These are phyloP conservation scores for Phytophthora kernoviae DNA, from an alignment of 352 stramenopile genomes.

Conservation along the genomic window DNA sequence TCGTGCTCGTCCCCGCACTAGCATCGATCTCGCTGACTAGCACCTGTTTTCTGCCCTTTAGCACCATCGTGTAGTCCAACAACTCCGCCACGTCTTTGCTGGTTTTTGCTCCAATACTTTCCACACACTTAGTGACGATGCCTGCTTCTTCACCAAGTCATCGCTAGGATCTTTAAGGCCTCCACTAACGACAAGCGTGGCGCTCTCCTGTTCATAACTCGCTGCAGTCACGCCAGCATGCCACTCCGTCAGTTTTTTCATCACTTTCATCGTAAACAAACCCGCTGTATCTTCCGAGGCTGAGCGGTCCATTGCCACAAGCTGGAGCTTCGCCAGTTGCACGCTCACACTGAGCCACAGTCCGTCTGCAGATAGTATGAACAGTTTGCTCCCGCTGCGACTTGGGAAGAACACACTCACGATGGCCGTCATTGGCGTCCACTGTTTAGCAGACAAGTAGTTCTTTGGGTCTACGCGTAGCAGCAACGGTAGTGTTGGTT, in stretches of 20 bases:
- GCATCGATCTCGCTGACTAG: not conserved
- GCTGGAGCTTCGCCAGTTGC: conserved; percentile 46
- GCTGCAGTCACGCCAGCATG: conserved; percentile 56
- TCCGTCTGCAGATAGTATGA: conserved; percentile 46
- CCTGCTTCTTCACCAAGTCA: conserved; percentile 47
- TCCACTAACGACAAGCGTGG: conserved; percentile 58
- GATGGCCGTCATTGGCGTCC: conserved; percentile 39
- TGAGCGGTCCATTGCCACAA: conserved; percentile 36
- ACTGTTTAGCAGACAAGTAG: conserved; percentile 50
- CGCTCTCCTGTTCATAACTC: conserved; percentile 40
- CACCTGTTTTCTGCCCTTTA: conserved; percentile 29
- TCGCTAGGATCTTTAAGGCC: conserved; percentile 60
- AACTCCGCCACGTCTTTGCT: conserved; percentile 54
- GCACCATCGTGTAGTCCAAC: conserved; percentile 72
- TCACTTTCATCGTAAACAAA: conserved; percentile 43
- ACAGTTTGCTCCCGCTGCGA: conserved; percentile 38
- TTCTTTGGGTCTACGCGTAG: conserved; percentile 37
- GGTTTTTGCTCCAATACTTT: conserved; percentile 35
- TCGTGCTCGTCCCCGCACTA: conserved; percentile 1
- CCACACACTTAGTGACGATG: conserved; percentile 76
- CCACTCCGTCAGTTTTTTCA: conserved; percentile 61
- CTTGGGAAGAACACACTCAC: conserved; percentile 48
- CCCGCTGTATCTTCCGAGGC: conserved; percentile 12
- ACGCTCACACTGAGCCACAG: conserved; percentile 57
- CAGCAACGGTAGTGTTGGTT: conserved; percentile 16